phyloP scores from a whole-genome alignment of 192 early-diverging fungal species.

The Rhizoclosmatium sp. region DNA sequence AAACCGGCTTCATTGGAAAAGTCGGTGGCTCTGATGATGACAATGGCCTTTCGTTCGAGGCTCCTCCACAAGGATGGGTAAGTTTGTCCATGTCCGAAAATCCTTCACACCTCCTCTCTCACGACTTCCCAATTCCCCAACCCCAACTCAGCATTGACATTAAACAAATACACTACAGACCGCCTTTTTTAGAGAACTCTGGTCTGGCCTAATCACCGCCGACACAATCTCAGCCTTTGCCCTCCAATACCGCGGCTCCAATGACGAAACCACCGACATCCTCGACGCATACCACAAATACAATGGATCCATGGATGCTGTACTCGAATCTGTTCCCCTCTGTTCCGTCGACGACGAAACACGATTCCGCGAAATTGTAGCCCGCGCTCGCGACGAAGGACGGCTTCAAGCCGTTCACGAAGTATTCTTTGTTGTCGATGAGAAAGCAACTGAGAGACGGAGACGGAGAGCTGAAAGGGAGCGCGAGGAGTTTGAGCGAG shows the following conservation, averaged over 20 bases:
- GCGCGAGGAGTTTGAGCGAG: background rate
- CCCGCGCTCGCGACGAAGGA: constrained; percentile 65
- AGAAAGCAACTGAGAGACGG: constrained; percentile 55
- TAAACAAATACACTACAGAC: constrained; percentile 67
- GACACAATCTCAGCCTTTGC: constrained; percentile 76
- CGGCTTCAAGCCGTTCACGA: constrained; percentile 55
- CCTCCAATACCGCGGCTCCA: constrained; percentile 72
- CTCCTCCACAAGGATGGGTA: constrained; percentile 25
- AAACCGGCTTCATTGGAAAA: constrained; percentile 70
- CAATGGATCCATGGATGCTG: constrained; percentile 74
- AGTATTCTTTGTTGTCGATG: constrained; percentile 24
- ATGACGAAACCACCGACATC: constrained; percentile 75
- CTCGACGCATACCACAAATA: constrained; percentile 65
- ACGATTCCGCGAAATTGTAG: constrained; percentile 67
- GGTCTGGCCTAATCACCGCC: constrained; percentile 75
- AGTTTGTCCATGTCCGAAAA: background rate
- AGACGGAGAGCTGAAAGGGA: constrained; percentile 56
- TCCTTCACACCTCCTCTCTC: background rate
- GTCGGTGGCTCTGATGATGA: constrained; percentile 49
- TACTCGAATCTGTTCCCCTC: constrained; percentile 69
- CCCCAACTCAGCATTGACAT: background rate
- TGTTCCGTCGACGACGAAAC: constrained; percentile 68
- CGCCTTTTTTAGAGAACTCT: constrained; percentile 82
- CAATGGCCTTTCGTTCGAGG: constrained; percentile 32
- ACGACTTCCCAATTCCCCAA: background rate